Evolutionary conservation across 495 filamentous ascomycete species (phyloP).

Genomic region (Lasiosphaeriaceae sp.): DNA sequence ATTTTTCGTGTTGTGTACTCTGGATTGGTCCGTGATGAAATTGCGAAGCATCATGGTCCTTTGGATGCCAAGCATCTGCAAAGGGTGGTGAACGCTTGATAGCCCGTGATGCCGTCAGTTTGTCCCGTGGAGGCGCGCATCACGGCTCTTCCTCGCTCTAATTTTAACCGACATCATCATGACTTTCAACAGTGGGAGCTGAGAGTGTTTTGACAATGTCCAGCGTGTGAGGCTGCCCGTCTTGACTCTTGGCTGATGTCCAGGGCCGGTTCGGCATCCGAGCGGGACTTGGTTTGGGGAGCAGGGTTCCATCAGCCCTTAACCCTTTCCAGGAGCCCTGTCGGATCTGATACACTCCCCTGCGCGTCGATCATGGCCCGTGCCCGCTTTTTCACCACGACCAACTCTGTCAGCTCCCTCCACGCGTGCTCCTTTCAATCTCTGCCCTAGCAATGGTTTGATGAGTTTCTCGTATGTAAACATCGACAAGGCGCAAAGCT

Average conservation of each 20-base stretch:
- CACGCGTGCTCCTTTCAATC: conserved; percentile 23
- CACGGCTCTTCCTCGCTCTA: conserved; percentile 41
- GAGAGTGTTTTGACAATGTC: no score
- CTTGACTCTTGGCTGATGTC: neutral
- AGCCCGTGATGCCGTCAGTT: conserved; percentile 15
- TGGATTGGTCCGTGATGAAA: no score
- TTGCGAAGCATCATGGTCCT: neutral
- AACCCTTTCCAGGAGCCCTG: conserved; percentile 16
- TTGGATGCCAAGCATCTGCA: conserved; percentile 1
- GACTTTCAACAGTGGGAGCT: neutral
- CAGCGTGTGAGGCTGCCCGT: neutral
- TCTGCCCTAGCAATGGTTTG: conserved; percentile 13
- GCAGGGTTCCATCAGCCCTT: conserved; percentile 3
- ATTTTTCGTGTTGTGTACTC: no score
- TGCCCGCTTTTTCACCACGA: conserved; percentile 7
- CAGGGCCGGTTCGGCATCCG: neutral
- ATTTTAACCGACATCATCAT: conserved; percentile 21
- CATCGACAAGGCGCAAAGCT: conserved; percentile 4
- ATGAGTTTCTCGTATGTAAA: conserved; percentile 25
- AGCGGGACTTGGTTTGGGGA: neutral
- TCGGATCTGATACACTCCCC: conserved; percentile 31
- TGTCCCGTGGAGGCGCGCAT: conserved; percentile 12
- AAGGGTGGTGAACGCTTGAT: neutral
- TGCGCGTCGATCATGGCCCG: conserved; percentile 26
- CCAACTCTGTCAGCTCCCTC: neutral